Evolutionary conservation across 345 rosid species (phyloP).

Genomic region (Syzygium grande): DNA sequence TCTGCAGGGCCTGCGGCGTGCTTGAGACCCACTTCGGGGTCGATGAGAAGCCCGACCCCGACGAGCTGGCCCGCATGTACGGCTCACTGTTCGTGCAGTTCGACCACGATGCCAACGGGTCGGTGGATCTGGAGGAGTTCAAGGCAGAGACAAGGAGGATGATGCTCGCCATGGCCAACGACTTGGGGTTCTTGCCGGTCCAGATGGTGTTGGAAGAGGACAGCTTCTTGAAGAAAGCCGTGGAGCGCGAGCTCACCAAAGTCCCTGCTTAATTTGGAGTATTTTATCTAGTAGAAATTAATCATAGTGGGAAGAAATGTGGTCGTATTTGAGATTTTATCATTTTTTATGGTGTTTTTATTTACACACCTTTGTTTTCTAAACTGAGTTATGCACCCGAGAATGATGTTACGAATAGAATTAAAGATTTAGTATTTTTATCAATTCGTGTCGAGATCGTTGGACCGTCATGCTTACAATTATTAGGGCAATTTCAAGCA

Average conservation of each 20-base stretch:
- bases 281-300: background rate
- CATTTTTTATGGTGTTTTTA: background rate
- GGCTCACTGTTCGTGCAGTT: conserved; percentile 1
- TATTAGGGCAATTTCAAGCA: background rate
- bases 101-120: conserved; percentile 1
- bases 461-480: background rate
- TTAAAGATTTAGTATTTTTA: background rate
- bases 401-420: background rate
- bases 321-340: background rate
- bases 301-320: background rate
- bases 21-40: conserved; percentile 3
- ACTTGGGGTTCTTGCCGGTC: conserved; percentile 34
- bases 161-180: conserved; percentile 1
- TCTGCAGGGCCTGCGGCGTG: background rate
- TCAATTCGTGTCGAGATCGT: background rate
- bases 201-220: conserved; percentile 45
- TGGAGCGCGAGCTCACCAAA: conserved; percentile 24
- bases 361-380: background rate
- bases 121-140: conserved; percentile 10
- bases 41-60: background rate
- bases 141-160: conserved; percentile 7
- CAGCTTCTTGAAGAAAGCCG: conserved; percentile 36
- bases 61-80: background rate
- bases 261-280: background rate
- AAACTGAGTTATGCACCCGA: background rate